Evolutionary conservation across 768 basidiomycete genomes (phyloP).

Genomic region (Boletales sp.): DNA sequence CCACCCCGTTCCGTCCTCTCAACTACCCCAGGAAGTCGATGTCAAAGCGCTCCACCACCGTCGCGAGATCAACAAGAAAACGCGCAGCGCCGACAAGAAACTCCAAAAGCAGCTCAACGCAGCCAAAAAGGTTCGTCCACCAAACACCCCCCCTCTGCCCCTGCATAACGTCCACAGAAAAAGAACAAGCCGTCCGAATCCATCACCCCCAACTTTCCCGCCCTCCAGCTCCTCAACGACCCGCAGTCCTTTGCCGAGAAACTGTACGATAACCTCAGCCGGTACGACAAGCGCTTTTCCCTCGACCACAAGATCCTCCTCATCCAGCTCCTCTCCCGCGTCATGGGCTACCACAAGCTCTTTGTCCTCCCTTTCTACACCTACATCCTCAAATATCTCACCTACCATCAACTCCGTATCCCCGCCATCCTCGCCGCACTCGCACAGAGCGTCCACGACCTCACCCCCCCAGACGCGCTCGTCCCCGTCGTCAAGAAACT

Average conservation of each 20-base stretch:
- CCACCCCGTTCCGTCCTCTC: constrained; percentile 1
- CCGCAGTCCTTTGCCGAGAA: constrained; percentile 96
- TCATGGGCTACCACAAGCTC: constrained; percentile 90
- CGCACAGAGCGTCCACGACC: constrained; percentile 91
- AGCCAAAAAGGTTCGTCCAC: constrained; percentile 62
- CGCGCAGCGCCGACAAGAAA: constrained; percentile 77
- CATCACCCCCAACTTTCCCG: constrained; percentile 74
- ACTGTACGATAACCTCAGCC: constrained; percentile 78
- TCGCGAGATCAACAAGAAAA: constrained; percentile 92
- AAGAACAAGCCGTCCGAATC: constrained; percentile 24
- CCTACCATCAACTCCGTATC: constrained; percentile 87
- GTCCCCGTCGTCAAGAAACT: constrained; percentile 88
- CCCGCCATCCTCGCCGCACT: constrained; percentile 92
- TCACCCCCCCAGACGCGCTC: constrained; percentile 91
- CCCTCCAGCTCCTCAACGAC: constrained; percentile 88
- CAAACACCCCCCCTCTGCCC: background rate
- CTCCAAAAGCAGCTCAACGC: constrained; percentile 66
- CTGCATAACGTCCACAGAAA: constrained; percentile 34
- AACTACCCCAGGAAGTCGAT: constrained; percentile 49
- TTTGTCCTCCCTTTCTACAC: constrained; percentile 94
- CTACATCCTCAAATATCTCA: constrained; percentile 92
- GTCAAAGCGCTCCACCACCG: constrained; percentile 78
- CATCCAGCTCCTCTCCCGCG: constrained; percentile 93
- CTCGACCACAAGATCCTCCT: constrained; percentile 96
- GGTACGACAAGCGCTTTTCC: constrained; percentile 91